phyloP scores from a whole-genome alignment of 495 filamentous ascomycete species.

The Penicillium maclennaniae region DNA sequence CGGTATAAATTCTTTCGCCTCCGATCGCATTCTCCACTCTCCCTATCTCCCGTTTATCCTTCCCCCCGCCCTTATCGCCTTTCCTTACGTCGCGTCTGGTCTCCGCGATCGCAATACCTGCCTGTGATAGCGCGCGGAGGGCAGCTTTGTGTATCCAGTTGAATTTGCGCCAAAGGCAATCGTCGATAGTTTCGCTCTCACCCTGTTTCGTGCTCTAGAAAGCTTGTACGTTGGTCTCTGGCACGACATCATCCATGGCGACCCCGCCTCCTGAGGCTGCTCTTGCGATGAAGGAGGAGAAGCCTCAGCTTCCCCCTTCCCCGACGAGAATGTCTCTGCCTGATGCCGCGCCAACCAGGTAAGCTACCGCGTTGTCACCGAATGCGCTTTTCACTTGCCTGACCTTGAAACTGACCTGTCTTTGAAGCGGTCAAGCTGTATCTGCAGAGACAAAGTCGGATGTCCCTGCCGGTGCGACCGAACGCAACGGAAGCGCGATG shows the following conservation, averaged over 20 bases:
- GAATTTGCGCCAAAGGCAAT: slow-evolving; percentile 8
- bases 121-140: slow-evolving; percentile 15
- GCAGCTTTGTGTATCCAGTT: slow-evolving; percentile 18
- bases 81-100: neutral
- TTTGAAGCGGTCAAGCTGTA: slow-evolving; percentile 15
- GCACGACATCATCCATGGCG: slow-evolving; percentile 35
- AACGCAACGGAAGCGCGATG: slow-evolving; percentile 16
- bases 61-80: slow-evolving; percentile 5
- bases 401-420: slow-evolving; percentile 8
- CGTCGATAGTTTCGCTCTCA: slow-evolving; percentile 10
- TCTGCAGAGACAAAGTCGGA: slow-evolving; percentile 22
- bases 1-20: slow-evolving; percentile 41
- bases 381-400: neutral
- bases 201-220: slow-evolving; percentile 4
- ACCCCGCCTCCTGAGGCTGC: slow-evolving; percentile 47
- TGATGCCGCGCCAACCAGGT: slow-evolving; percentile 28
- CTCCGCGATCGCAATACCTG: slow-evolving; percentile 8
- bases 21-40: slow-evolving; percentile 49
- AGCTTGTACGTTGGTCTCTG: slow-evolving; percentile 19
- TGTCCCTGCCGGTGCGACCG: slow-evolving; percentile 12
- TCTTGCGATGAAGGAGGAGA: slow-evolving; percentile 41
- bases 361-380: slow-evolving; percentile 11
- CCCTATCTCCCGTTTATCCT: slow-evolving; percentile 25
- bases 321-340: slow-evolving; percentile 36
- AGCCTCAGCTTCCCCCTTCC: slow-evolving; percentile 44